Conservation (phyloP, 2,329 filamentous ascomycete species). For the Fusarium heterosporum region DNA sequence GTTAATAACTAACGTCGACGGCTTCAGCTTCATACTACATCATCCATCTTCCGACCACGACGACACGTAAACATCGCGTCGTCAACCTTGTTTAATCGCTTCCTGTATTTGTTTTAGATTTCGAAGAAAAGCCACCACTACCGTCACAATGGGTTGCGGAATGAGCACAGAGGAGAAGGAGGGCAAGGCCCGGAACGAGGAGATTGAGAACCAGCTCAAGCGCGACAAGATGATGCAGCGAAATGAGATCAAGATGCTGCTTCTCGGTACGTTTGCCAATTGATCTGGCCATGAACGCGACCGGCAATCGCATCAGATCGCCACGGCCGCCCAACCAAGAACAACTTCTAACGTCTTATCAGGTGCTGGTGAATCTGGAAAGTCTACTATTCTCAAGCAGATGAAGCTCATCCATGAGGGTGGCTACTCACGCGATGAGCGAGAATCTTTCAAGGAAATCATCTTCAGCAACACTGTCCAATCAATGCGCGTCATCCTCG, state of each 20-base stretch:
- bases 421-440: constrained; percentile 92
- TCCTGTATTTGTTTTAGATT: constrained; percentile 21
- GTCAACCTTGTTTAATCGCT: constrained; percentile 28
- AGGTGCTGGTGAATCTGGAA: constrained; percentile 96
- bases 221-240: constrained; percentile 98
- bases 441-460: constrained; percentile 77
- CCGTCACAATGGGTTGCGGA: constrained; percentile 94
- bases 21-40: constrained; percentile 31
- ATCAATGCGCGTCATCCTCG: constrained; percentile 76
- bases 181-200: constrained; percentile 99
- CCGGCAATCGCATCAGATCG: background rate
- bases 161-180: constrained; percentile 99
- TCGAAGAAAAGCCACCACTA: constrained; percentile 42
- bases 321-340: background rate
- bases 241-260: constrained; percentile 99
- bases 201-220: constrained; percentile 99
- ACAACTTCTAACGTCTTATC: constrained; percentile 46
- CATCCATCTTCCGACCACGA: constrained; percentile 27
- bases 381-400: constrained; percentile 97
- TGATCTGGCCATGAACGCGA: background rate
- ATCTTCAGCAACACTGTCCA: constrained; percentile 78
- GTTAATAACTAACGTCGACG: constrained; percentile 33
- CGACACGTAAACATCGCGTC: constrained; percentile 37
- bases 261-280: constrained; percentile 76
- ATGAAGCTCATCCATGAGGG: constrained; percentile 99